Evolutionary conservation across 2,329 filamentous ascomycete genomes (phyloP), one percentile per base, ranked within the genome.

Genomic region (Exserohilum rostratum): DNA sequence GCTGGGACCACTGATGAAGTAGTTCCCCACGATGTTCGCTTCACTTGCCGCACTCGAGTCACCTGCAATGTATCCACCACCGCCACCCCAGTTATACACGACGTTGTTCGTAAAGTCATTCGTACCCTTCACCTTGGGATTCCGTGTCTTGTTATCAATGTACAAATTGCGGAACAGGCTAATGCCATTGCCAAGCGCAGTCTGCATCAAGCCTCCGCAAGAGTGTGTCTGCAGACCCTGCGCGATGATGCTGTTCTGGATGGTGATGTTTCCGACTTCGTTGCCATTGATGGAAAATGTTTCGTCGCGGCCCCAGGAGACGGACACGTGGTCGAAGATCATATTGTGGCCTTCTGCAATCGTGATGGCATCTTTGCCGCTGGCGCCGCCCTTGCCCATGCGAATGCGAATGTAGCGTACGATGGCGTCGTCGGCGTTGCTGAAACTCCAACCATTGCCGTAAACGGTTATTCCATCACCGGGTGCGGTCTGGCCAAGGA

Each of bases 121-220:
- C 3, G 81, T 77, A 0, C 81, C 82, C 65, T 85, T 85, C 44
- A 83, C 81, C 55, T 84, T 84, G 1, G 83, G 82, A 54, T 85
- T 83, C 1, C 82, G 76, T 9, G 82, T 85, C 65, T 85, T 83
- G 59, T 83, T 84, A 57, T 84, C 82, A 50, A 84, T 80, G 64
- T 83, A 85, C 29, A 85, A 65, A 61, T 85, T 84, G 3, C 82
- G 74, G 67, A 84, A 83, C 4, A 83, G 74, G 13, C 78, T 80
- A 30, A 83, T 70, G 10, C 81, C 80, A 43, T 69, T 67, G 7
- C 78, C 78, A 20, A 80, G 72, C 34, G 63, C 57, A 1, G 80
- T 81, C 67, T 83, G 78, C 65, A 83, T 81, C 15, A 83, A 66
- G 1, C 81, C 80, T 5, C 80, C 81, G 49, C 81, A 83, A 1